Percentiles rank a stretch among this genome's conserved stretches.
phyloP scores from a whole-genome alignment of 2,329 filamentous ascomycete species.

The Aspergillus sp. region DNA sequence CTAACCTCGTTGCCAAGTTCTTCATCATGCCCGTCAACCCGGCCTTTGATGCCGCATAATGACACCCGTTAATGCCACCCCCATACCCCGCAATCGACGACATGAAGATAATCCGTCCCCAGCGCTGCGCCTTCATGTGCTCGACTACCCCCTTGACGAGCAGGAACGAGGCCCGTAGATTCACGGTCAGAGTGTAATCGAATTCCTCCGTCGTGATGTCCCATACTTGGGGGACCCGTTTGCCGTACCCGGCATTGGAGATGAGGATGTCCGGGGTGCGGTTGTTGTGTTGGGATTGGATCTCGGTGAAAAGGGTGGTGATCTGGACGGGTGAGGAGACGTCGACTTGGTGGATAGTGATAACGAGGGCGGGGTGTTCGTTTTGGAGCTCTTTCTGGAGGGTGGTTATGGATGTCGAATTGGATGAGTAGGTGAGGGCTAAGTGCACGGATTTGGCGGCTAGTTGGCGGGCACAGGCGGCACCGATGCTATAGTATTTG shows the following conservation, averaged over 20 bases:
- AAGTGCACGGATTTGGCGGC: constrained; percentile 55
- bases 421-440: constrained; percentile 61
- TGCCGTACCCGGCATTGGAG: constrained; percentile 67
- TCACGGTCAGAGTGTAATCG: constrained; percentile 64
- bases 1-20: constrained; percentile 62
- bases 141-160: constrained; percentile 62
- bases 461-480: constrained; percentile 60
- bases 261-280: constrained; percentile 64
- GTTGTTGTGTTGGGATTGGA: constrained; percentile 53
- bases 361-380: constrained; percentile 37
- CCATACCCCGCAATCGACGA: constrained; percentile 65
- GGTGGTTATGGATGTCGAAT: constrained; percentile 48
- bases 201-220: constrained; percentile 67
- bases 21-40: constrained; percentile 67
- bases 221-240: constrained; percentile 57
- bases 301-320: constrained; percentile 56
- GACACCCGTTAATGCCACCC: constrained; percentile 65
- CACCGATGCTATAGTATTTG: constrained; percentile 55
- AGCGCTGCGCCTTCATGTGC: constrained; percentile 60
- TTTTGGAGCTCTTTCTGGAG: constrained; percentile 48
- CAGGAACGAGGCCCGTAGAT: constrained; percentile 64
- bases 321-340: constrained; percentile 58
- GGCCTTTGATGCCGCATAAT: constrained; percentile 62
- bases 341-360: constrained; percentile 62
- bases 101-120: constrained; percentile 67